Base-by-base conservation (phyloP, 495 filamentous ascomycete genomes). In the Penicillium cosmopolitanum region DNA sequence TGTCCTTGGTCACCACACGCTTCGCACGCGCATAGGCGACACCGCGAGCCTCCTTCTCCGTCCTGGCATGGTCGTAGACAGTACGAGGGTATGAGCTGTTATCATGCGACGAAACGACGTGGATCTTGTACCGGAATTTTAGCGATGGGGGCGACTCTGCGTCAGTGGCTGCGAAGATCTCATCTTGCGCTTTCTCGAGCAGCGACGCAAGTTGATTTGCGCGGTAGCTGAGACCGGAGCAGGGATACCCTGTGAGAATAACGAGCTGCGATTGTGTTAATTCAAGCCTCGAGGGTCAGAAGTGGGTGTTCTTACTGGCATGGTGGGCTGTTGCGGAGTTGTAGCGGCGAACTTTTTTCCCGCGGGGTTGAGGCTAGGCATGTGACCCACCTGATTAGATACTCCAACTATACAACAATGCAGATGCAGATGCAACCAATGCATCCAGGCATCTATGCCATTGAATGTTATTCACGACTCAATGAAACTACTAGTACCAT, bases 31-130 rank as follows among this genome's bases (percentile, higher is more conserved):
- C 90, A 70, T 90, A 95, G 34, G 89, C 83, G 12, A 90, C 83
- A 3, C 92, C 94, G n/a, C 95, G 87, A 2, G 92, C 91, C 71
- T 96, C 89, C 73, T 98, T 98, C 74, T 98, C 95, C 0, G 86
- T 85, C 16, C 81, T 77, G 6, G 88, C 87, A 65, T 87, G 77
- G 56, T 81, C 74, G 55, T 84, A 84, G 0, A 83, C 78, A 6
- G 65, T 79, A 12, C 77, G 71, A 16, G 76, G 75, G 48, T 80
- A 67, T 2, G 82, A 68, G 64, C 72, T 42, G 21, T 48, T 48
- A 63, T 75, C 63, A 65, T 82, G 69, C 76, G 82, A 77, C 75
- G 85, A 79, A 9, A 97, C 84, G 54, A 77, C 79, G 44, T 87
- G 74, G 10, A 83, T 74, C 56, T 76, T 77, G 60, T 82, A 82